A percentile compares a stretch with the other conserved stretches of the same genome.
Evolutionary conservation across 495 filamentous ascomycete species (phyloP).

Genomic region (Elasticomyces elasticus): DNA sequence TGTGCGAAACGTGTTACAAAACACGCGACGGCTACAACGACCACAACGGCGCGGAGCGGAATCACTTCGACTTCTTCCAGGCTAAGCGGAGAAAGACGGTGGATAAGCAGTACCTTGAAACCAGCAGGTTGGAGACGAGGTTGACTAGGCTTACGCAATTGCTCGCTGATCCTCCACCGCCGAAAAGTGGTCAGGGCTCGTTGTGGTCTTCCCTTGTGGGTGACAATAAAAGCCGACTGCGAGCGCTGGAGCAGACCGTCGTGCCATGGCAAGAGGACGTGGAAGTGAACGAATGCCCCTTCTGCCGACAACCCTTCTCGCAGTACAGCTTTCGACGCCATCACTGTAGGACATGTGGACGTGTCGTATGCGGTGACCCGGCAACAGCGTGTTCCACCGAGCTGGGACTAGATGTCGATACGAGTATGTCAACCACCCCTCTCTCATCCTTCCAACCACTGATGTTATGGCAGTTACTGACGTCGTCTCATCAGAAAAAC

Average conservation of each 20-base stretch:
- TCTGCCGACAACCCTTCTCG: conserved; percentile 89
- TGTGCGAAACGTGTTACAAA: conserved; percentile 97
- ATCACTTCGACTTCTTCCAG: conserved; percentile 61
- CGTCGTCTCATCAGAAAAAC: conserved; percentile 53
- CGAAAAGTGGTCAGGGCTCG: conserved; percentile 41
- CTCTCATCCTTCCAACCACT: background rate
- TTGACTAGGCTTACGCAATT: conserved; percentile 83
- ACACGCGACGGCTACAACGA: conserved; percentile 93
- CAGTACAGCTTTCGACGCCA: conserved; percentile 82
- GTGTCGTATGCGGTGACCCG: conserved; percentile 82
- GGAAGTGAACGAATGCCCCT: conserved; percentile 69
- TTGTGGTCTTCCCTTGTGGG: conserved; percentile 47
- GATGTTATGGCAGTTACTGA: conserved; percentile 35
- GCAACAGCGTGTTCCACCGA: conserved; percentile 76
- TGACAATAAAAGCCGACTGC: conserved; percentile 57
- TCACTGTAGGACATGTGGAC: conserved; percentile 87
- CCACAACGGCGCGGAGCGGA: conserved; percentile 43
- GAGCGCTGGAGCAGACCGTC: conserved; percentile 77
- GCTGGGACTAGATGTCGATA: conserved; percentile 65
- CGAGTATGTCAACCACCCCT: conserved; percentile 41
- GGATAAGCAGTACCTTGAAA: conserved; percentile 73
- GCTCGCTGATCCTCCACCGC: conserved; percentile 56
- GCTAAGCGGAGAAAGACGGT: conserved; percentile 62
- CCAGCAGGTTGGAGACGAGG: conserved; percentile 81
- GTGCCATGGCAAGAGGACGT: conserved; percentile 94